phyloP scores from a whole-genome alignment of 805 yeast species.

The Candida taoyuanica region DNA sequence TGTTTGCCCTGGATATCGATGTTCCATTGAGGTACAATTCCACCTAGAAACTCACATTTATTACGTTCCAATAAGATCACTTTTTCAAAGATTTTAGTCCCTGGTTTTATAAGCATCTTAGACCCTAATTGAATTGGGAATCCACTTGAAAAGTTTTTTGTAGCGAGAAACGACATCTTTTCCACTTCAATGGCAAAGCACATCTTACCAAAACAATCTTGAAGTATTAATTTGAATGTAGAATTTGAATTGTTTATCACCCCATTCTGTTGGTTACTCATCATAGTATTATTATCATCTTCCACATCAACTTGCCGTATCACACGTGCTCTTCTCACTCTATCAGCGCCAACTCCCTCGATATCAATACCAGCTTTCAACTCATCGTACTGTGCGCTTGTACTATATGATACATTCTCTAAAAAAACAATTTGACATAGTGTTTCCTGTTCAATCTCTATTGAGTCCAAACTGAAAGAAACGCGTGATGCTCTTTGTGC shows the following conservation, averaged over 20 bases:
- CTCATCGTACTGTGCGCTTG: slow-evolving; percentile 49
- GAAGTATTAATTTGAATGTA: slow-evolving; percentile 52
- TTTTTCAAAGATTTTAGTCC: slow-evolving; percentile 45
- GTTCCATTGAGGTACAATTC: slow-evolving; percentile 37
- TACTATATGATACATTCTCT: slow-evolving; percentile 48
- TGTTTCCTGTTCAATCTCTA: slow-evolving; percentile 24
- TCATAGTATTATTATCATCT: slow-evolving; percentile 26
- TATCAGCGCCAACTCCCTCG: slow-evolving; percentile 55
- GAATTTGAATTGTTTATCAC: slow-evolving; percentile 17
- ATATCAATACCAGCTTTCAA: slow-evolving; percentile 50
- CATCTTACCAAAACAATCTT: slow-evolving; percentile 46
- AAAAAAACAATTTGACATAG: slow-evolving; percentile 55
- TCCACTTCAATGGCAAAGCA: slow-evolving; percentile 57
- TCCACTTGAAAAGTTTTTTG: slow-evolving; percentile 21
- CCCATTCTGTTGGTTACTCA: not conserved
- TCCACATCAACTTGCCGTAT: slow-evolving; percentile 49
- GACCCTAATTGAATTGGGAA: slow-evolving; percentile 51
- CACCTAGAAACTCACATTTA: slow-evolving; percentile 33
- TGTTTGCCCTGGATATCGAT: slow-evolving; percentile 30
- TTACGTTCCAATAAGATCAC: slow-evolving; percentile 31
- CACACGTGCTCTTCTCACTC: slow-evolving; percentile 31
- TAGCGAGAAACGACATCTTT: slow-evolving; percentile 43
- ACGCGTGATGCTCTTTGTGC: slow-evolving; percentile 15
- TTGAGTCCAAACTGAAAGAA: slow-evolving; percentile 2
- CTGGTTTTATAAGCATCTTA: slow-evolving; percentile 45